Base-by-base conservation (phyloP, 768 basidiomycete species). In the Galerina marginata region DNA sequence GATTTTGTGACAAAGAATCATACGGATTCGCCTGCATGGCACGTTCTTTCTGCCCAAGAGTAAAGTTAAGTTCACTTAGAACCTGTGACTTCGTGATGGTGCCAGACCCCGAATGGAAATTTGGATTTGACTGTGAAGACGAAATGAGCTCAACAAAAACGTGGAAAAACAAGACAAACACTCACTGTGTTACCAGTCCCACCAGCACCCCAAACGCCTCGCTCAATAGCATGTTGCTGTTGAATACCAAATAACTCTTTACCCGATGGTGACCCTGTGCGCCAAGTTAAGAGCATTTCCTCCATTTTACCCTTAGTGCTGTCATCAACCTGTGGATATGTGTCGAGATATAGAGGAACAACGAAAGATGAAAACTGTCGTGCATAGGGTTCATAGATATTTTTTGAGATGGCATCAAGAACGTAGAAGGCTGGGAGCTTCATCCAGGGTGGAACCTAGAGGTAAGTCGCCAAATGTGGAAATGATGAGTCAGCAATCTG, bases 201-300 rank as follows among this genome's bases (percentile, higher is more conserved):
- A 50, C 81, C 81, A 37, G 83, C 82, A 29, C 87, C 89, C 90
- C 92, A 94, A 36, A 94, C 85, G 38, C 89, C 88, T 16, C 87
- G 83, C 74, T 99, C 97, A 62, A 99, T 91, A 14, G 88, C 85
- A 44, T 86, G 77, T 72, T 98, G 95, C 16, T 92, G 84, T 2
- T 85, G 84, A 29, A 85, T 75, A 44, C 95, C 92, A 71, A 99
- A 99, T 1, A 99, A 80, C 70, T 96, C 92, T 54, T 86, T 86
- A 38, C 92, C 86, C 37, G 81, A 83, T 2, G 92, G 90, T 12
- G 91, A 89, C 14, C 93, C 95, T 23, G 87, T 90, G 42, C 95
- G 84, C 97, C 97, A 99, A 6, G 97, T 96, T 29, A 92, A 75
- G 12, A 99, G 85, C 89, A 99, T 95, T 75, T 99, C 97, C 71